phyloP scores from a whole-genome alignment of 208 protist genomes.

The Trypanosoma avium region DNA sequence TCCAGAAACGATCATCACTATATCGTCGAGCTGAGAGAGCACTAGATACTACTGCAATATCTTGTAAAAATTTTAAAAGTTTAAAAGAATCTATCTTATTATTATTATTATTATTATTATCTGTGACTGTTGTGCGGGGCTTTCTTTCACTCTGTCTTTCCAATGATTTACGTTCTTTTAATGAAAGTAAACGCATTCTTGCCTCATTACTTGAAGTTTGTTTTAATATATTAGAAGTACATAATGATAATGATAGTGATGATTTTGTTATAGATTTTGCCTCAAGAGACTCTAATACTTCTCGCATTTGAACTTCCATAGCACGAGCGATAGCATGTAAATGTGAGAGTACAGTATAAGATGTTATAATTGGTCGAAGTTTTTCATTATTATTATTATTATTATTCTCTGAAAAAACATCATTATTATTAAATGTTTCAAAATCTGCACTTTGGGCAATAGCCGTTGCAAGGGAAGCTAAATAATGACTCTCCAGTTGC shows the following conservation, averaged over 20 bases:
- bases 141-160: slow-evolving; percentile 6
- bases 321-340: slow-evolving; percentile 45
- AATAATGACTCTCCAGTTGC: slow-evolving; percentile 39
- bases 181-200: slow-evolving; percentile 37
- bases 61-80: slow-evolving; percentile 26
- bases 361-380: slow-evolving; percentile 26
- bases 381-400: background rate
- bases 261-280: too few species aligned
- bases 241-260: too few species aligned
- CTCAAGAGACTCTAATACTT: too few species aligned
- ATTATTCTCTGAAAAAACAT: background rate
- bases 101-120: background rate
- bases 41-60: slow-evolving; percentile 48
- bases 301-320: slow-evolving; percentile 41
- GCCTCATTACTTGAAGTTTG: slow-evolving; percentile 3
- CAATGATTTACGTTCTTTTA: slow-evolving; percentile 48
- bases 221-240: too few species aligned
- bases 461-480: slow-evolving; percentile 45
- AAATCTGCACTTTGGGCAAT: slow-evolving; percentile 48
- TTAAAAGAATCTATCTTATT: background rate
- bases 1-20: slow-evolving; percentile 53
- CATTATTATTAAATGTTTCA: background rate
- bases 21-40: slow-evolving; percentile 37
- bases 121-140: background rate
- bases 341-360: slow-evolving; percentile 46